Evolutionary conservation across 805 yeast genomes (phyloP), one percentile per base, ranked within the genome.

Genomic region (Kodamaea sagamina): DNA sequence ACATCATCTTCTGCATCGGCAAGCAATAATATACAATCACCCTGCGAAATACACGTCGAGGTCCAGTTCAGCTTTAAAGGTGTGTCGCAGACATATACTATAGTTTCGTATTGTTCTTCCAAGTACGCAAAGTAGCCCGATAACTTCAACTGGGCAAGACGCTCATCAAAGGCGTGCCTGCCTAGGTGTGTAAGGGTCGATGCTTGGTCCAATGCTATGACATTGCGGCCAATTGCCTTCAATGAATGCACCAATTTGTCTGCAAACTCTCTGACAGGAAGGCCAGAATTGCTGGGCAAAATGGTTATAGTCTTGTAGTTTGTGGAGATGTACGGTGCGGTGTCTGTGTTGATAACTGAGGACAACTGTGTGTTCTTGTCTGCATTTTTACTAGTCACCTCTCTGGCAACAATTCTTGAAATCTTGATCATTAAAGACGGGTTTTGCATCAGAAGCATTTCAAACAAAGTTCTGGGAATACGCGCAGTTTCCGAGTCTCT

Each of bases 401-500:
- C 78, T 17, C 75, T 71, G 0, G 97, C 98, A 7, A 92, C 95
- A 47, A 89, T 77, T 59, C 96, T 68, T 0, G 96, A 83, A 3
- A 92, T 89, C 57, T 88, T 86, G 44, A 93, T 85, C 82, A 95
- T 88, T 27, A 92, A 84, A 0, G 95, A 79, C 2, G 99, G 98
- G 56, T 87, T 84, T 50, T 84, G 86, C 36, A 86, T 62, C 0
- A 96, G 89, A 24, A 92, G 71, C 58, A 86, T 77, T 51, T 90
- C 97, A 63, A 93, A 90, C 41, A 93, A 70, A 0, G 89, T 79
- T 65, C 96, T 78, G 11, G 99, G 98, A 42, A 92, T 86, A 58
- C 97, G 75, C 0, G 96, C 97, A 21, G 92, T 72, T 62, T 93
- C 99, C 0, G 97, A 86, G 52, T 92, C 98, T 57, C 99, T 73